A percentile compares a stretch with the other conserved stretches of the same genome.
Evolutionary conservation across 2,329 filamentous ascomycete species (phyloP).

Genomic region (Nemania sp.): DNA sequence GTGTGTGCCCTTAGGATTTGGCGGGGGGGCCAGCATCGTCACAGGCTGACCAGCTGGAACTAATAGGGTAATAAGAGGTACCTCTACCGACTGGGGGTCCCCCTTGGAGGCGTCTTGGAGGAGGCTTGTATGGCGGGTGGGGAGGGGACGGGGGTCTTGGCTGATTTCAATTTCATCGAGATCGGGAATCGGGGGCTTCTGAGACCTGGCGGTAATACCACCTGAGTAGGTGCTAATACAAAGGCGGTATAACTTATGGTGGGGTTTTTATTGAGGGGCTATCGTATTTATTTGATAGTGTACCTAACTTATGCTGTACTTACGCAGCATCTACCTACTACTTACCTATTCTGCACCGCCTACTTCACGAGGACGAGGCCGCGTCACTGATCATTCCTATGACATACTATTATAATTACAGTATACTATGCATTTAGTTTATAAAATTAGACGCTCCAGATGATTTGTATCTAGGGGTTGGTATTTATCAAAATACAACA

Average conservation of each 20-base stretch:
- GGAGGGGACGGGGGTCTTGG: constrained; percentile 14
- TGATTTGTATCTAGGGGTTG: no score
- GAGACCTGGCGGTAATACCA: neutral
- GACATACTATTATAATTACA: neutral
- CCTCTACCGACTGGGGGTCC: constrained; percentile 9
- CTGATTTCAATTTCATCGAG: constrained; percentile 30
- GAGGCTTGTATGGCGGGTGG: constrained; percentile 13
- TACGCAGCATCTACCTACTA: no score
- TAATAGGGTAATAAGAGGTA: constrained; percentile 15
- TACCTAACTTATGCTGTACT: neutral
- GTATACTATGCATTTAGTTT: no score
- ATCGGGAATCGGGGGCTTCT: constrained; percentile 26
- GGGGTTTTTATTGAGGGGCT: neutral
- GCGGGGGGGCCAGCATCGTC: constrained; percentile 32
- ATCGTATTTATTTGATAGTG: neutral
- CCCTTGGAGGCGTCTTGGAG: no score
- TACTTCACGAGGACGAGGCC: neutral
- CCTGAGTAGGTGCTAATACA: constrained; percentile 14
- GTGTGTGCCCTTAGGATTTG: constrained; percentile 16
- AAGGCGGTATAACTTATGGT: neutral
- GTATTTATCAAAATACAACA: no score
- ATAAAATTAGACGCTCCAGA: no score
- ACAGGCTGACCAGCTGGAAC: constrained; percentile 28
- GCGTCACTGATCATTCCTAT: constrained; percentile 1
- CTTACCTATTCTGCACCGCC: no score